Evolutionary conservation across 139 green algal species (phyloP).

Genomic region (Chlamydomonas asymmetrica): DNA sequence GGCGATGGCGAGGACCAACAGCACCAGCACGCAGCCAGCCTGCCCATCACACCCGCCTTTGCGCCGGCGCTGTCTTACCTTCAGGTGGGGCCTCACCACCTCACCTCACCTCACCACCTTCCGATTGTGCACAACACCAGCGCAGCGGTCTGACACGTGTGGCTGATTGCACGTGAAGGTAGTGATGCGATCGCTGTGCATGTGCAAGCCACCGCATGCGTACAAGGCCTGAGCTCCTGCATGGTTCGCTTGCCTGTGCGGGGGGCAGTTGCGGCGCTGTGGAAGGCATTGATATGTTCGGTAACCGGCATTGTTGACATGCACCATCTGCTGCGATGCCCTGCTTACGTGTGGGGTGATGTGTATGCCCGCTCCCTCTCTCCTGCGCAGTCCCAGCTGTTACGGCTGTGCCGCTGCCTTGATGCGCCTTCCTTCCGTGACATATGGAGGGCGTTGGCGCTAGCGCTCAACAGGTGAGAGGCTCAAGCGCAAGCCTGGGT

Average conservation of each 20-base stretch:
- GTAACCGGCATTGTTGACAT: not conserved
- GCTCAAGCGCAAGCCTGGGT: no score
- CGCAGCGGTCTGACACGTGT: not conserved
- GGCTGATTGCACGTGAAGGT: not conserved
- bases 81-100: constrained; percentile 13
- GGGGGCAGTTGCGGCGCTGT: not conserved
- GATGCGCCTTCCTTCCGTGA: constrained; percentile 20
- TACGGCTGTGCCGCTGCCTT: constrained; percentile 8
- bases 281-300: not conserved
- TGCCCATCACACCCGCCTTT: constrained; percentile 29
- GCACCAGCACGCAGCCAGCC: constrained; percentile 1
- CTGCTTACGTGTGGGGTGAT: not conserved
- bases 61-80: constrained; percentile 27
- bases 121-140: not conserved
- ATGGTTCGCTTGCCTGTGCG: no score
- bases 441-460: constrained; percentile 18
- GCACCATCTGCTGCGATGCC: not conserved
- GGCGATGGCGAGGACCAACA: not conserved
- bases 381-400: not conserved
- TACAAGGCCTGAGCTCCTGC: no score
- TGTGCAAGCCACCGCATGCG: no score
- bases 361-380: no score
- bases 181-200: not conserved
- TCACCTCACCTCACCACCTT: not conserved
- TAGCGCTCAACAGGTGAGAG: constrained; percentile 52